Percentiles rank a stretch among this genome's conserved stretches.
Conservation (phyloP, 352 stramenopile genomes). For the Phytophthora aleatoria region DNA sequence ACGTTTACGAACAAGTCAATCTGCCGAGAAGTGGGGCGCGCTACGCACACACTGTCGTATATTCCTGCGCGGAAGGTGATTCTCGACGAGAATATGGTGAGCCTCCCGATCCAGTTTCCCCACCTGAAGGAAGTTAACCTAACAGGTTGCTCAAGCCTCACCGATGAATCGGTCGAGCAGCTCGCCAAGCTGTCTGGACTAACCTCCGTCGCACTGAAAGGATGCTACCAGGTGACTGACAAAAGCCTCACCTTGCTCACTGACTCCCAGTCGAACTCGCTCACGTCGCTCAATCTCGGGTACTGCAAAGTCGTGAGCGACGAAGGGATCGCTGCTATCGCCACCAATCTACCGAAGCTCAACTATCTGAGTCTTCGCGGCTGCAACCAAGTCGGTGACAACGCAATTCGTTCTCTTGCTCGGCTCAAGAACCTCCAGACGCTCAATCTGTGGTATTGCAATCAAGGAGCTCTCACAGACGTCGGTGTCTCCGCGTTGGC, state of each 20-base stretch:
- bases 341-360: constrained; percentile 39
- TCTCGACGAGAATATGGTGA: constrained; percentile 47
- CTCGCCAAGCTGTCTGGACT: constrained; percentile 45
- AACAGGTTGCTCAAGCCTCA: constrained; percentile 66
- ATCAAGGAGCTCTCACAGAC: constrained; percentile 78
- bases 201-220: constrained; percentile 57
- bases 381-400: constrained; percentile 62
- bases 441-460: constrained; percentile 85
- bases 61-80: constrained; percentile 56
- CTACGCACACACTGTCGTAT: constrained; percentile 54
- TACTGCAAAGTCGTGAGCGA: constrained; percentile 83
- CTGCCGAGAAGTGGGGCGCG: constrained; percentile 45
- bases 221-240: constrained; percentile 74
- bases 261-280: constrained; percentile 17
- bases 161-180: constrained; percentile 49
- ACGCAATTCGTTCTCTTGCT: constrained; percentile 50
- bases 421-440: constrained; percentile 46
- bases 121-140: constrained; percentile 58
- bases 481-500: constrained; percentile 54
- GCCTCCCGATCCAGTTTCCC: constrained; percentile 53
- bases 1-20: constrained; percentile 53
- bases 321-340: constrained; percentile 54
- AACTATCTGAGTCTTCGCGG: constrained; percentile 66
- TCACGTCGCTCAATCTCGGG: constrained; percentile 73
- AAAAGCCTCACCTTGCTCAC: constrained; percentile 40